Evolutionary conservation across 1,284 basidiomycete species (phyloP).

Genomic region (Pyrrhoderma noxium): DNA sequence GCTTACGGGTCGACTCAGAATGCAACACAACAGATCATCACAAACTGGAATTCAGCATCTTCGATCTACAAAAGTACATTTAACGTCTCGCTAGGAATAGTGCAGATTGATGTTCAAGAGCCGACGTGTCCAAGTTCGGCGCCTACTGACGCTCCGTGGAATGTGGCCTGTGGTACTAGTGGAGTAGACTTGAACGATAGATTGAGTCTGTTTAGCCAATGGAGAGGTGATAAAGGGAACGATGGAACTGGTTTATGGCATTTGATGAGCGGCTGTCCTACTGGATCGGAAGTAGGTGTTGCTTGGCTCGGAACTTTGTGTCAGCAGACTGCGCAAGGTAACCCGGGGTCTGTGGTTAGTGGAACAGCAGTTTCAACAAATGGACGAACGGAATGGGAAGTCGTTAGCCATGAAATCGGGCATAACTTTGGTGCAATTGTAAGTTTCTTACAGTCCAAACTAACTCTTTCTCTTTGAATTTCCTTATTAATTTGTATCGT

Average conservation of each 20-base stretch:
- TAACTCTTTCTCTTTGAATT: no score
- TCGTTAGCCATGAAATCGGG: slow-evolving; percentile 84
- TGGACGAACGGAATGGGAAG: slow-evolving; percentile 70
- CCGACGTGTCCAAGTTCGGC: slow-evolving; percentile 46
- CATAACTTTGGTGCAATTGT: slow-evolving; percentile 87
- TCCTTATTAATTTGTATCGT: slow-evolving; percentile 8
- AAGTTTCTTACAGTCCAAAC: no score
- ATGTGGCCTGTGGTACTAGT: slow-evolving; percentile 40
- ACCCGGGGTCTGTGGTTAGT: slow-evolving; percentile 50
- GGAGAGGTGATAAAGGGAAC: slow-evolving; percentile 68
- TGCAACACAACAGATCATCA: slow-evolving; percentile 71
- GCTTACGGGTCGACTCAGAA: slow-evolving; percentile 55
- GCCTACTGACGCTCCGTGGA: slow-evolving; percentile 47
- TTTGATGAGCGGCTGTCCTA: slow-evolving; percentile 82
- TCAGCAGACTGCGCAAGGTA: slow-evolving; percentile 44
- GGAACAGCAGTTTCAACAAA: slow-evolving; percentile 83
- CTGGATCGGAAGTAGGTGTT: slow-evolving; percentile 81
- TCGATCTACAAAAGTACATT: slow-evolving; percentile 77
- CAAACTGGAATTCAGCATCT: slow-evolving; percentile 72
- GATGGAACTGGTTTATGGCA: slow-evolving; percentile 85
- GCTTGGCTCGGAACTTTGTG: slow-evolving; percentile 84
- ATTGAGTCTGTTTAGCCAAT: slow-evolving; percentile 75
- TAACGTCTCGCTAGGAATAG: slow-evolving; percentile 80
- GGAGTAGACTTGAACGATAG: slow-evolving; percentile 57
- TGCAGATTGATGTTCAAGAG: slow-evolving; percentile 69